Base-by-base conservation (phyloP, 2,329 filamentous ascomycete genomes). In the Colletotrichum ledebouriae region DNA sequence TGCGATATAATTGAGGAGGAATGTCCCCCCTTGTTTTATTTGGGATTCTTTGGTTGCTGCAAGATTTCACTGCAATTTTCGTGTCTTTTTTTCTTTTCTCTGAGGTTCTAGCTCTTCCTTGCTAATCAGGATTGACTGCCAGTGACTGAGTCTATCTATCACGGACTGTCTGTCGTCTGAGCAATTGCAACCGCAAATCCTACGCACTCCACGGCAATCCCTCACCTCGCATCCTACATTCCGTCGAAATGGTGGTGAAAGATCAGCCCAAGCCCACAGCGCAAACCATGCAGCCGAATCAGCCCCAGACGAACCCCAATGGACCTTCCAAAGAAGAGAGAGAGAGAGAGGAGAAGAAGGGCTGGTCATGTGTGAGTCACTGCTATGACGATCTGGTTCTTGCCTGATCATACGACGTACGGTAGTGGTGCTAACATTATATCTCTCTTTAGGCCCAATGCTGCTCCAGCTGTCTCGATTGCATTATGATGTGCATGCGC, bases 381-480 rank as follows among this genome's bases (percentile, higher is more conserved):
- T 41, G 17, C 22, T 9, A 37, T 29, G 20, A 20, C 34, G 52
- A 22, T 41, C 37, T 41, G 25, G 34, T 42, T 33, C 29, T 29
- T 6, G 29, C 29, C 29, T 29, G 29, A 6, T 29, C 29, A 29
- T 29, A 29, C 29, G 29, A 29, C 29, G 29, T 29, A 29, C 6
- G 29, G 29, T 7, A 29, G 29, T 29, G 29, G 29, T 29, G 6
- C 29, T 29, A 29, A 29, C 29, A 29, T 29, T 6, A 29, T 29
- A 9, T 9, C 1, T 13, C 15, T 50, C 15, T 50, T 6, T 15
- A 53, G 58, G 58, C 58, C 22, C 58, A 61, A 53, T 61, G 58
- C 22, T 53, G 58, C 58, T 61, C 58, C 29, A 61, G 58, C n/a
- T 61, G 58, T 13, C 58, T 61, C 12, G 58, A 61, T 22, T 61